These are phyloP conservation scores for Colletotrichum liriopes DNA, from an alignment of 2,329 filamentous ascomycete species.

Conservation along the genomic window DNA sequence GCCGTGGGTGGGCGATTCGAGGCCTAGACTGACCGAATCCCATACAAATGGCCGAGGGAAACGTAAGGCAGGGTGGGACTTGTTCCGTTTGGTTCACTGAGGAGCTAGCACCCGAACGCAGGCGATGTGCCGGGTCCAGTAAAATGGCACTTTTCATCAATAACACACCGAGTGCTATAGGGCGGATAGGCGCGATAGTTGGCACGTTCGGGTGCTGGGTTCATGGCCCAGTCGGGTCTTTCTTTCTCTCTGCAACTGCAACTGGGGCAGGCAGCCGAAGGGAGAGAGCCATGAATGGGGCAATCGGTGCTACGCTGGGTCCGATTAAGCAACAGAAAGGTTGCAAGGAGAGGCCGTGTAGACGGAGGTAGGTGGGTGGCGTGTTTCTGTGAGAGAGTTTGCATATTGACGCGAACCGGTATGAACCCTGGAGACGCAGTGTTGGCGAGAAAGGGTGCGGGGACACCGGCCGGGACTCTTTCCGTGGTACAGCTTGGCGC, in stretches of 20 bases:
- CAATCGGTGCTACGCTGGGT: slow-evolving; percentile 4
- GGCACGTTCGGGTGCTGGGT: not conserved
- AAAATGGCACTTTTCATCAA: not conserved
- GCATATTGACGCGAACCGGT: slow-evolving; percentile 31
- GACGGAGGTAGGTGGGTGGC: slow-evolving; percentile 27
- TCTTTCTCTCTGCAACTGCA: slow-evolving; percentile 14
- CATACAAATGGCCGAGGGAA: slow-evolving; percentile 14
- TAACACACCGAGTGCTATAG: not conserved
- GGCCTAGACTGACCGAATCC: slow-evolving; percentile 31
- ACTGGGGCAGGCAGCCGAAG: slow-evolving; percentile 14
- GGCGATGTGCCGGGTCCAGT: slow-evolving; percentile 4
- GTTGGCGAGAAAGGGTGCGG: slow-evolving; percentile 28
- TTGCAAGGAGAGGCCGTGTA: slow-evolving; percentile 30
- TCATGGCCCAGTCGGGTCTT: slow-evolving; percentile 25
- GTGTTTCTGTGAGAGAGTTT: slow-evolving; percentile 35
- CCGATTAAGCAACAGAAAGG: slow-evolving; percentile 24
- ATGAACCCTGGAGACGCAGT: slow-evolving; percentile 33
- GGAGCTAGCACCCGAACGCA: slow-evolving; percentile 2
- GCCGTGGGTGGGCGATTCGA: slow-evolving; percentile 17
- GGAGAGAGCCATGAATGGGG: slow-evolving; percentile 18
- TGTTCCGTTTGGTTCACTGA: slow-evolving; percentile 22
- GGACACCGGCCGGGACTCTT: slow-evolving; percentile 16
- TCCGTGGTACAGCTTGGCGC: slow-evolving; percentile 13
- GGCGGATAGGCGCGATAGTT: not conserved
- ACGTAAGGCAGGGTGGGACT: slow-evolving; percentile 17